Conservation (phyloP, 2,329 filamentous ascomycete species). For the Hymenoscyphus repandus region DNA sequence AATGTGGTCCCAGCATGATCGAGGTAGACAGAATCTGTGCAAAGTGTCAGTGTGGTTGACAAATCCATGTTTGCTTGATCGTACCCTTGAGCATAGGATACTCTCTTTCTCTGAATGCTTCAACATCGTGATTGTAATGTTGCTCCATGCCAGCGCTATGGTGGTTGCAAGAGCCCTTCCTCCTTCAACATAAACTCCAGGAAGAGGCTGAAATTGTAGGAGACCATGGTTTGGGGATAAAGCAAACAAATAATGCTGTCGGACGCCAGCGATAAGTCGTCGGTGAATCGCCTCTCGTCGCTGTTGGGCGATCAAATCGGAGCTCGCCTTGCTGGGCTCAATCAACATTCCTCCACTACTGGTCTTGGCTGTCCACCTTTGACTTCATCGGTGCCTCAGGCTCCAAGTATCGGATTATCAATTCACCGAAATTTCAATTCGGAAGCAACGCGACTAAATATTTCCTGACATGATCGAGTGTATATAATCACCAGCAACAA, state of each 20-base stretch:
- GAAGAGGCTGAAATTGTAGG: conserved; percentile 1
- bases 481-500: conserved; percentile 16
- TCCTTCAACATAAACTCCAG: conserved; percentile 16
- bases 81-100: conserved; percentile 67
- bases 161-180: conserved; percentile 13
- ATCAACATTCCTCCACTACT: too few relatives aligned
- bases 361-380: too few relatives aligned
- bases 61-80: conserved; percentile 1
- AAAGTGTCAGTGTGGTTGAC: neutral
- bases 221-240: conserved; percentile 19
- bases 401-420: neutral
- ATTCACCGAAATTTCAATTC: neutral
- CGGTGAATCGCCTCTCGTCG: neutral
- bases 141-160: conserved; percentile 19
- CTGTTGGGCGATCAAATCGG: conserved; percentile 3
- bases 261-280: neutral
- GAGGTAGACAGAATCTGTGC: conserved; percentile 53
- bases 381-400: neutral
- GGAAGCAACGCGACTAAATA: conserved; percentile 1
- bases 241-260: too few relatives aligned
- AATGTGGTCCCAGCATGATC: conserved; percentile 94
- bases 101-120: conserved; percentile 52
- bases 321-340: conserved; percentile 14
- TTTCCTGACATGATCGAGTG: neutral
- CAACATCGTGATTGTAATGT: conserved; percentile 54